Base-by-base conservation (phyloP, 306 rosid genomes). In the Oemleria cerasiformis region DNA sequence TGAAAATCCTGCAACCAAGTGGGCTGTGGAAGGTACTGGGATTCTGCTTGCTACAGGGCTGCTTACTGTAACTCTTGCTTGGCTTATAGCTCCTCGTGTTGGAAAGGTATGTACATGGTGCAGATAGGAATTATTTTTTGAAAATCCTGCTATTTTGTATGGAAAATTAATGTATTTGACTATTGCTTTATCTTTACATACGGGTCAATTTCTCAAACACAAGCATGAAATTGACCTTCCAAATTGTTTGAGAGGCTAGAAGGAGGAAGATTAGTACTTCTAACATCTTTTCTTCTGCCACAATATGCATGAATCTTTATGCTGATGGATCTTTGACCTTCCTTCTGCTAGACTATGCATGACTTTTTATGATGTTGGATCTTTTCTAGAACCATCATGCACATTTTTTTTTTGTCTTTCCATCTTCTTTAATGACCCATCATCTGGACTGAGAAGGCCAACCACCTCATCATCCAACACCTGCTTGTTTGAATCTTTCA, bases 61-160 rank as follows among this genome's bases (percentile, higher is more conserved):
- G 38, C 99, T 94, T 73, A 94, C 98, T 56, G 88, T 91, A 70
- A 88, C 95, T 73, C 86, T 94, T 70, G 98, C 88, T 15, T 94
- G 97, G 95, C 91, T 91, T 68, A 87, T 94, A 76, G 98, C 97
- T 79, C 97, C 98, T 75, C 98, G 86, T 23, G 95, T 94, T 71
- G 97, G 96, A 66, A 89, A 94, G 97, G 98, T 94, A 79, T 60
- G 79, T 63, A 62, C 14, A 7, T 9, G 14, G 10, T 17, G 21
- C 15, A 39, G 47, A 36, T 50, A 34, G 39, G 55, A 38, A 34
- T 6, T 39, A 1, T 36, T 8, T n/a, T n/a, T 53, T 68, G 19
- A 23, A 39, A 39, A 34, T 51, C 34, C 38, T 39, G 15, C 41
- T n/a, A 21, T 12, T 51, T 38, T 19, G 12, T 51, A 14, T 13